Evolutionary conservation across 2,329 filamentous ascomycete species (phyloP).

Genomic region (Colletotrichum karsti): DNA sequence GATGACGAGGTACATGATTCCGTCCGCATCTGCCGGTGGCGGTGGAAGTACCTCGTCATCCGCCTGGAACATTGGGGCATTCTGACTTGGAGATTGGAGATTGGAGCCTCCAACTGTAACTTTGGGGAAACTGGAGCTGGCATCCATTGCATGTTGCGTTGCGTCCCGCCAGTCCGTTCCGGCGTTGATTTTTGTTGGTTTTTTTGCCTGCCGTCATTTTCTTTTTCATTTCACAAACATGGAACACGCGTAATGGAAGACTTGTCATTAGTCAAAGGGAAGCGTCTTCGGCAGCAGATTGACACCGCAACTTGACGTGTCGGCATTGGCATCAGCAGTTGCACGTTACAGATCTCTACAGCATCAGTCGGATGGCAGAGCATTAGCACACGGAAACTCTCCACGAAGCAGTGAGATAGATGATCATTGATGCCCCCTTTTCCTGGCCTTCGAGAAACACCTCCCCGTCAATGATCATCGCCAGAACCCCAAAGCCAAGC

Average conservation of each 20-base stretch:
- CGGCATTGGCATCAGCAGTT: not conserved
- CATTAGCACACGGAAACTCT: too few relatives aligned
- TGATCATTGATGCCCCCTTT: too few relatives aligned
- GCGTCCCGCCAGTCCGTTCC: not conserved
- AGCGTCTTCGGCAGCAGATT: not conserved
- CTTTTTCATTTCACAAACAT: not conserved
- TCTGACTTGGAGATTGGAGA: too few relatives aligned
- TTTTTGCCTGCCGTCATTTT: not conserved
- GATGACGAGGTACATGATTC: not conserved
- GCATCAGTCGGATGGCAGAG: not conserved
- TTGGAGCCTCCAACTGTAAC: not conserved
- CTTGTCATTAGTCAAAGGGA: slow-evolving; percentile 11
- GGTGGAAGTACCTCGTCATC: not conserved
- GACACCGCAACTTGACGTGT: not conserved
- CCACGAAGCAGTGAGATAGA: too few relatives aligned
- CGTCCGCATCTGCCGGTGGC: not conserved
- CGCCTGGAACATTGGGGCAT: not conserved
- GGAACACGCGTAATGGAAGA: slow-evolving; percentile 8
- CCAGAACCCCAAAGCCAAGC: not conserved
- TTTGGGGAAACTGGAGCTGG: not conserved
- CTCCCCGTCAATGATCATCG: not conserved
- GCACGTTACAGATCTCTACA: not conserved
- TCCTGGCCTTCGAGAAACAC: too few relatives aligned
- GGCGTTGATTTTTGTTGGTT: not conserved
- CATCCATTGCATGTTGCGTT: not conserved